phyloP scores from a whole-genome alignment of 2,329 filamentous ascomycete genomes.

The Pestalotiopsis fici region DNA sequence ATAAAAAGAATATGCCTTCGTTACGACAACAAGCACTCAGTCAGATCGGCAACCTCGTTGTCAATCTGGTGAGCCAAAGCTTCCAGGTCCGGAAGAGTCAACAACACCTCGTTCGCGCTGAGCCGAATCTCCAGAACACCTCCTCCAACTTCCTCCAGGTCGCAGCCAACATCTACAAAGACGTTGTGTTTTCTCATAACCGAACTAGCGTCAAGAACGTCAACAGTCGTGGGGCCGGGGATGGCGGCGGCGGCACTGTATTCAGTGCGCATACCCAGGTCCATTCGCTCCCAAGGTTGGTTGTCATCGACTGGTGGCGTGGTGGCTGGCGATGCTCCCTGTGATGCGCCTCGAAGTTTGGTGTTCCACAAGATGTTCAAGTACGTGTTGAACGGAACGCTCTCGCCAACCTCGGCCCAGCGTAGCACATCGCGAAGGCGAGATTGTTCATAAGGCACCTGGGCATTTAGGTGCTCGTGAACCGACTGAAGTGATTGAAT shows the following conservation, averaged over 20 bases:
- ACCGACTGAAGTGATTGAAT: slow-evolving; percentile 6
- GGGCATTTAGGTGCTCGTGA: slow-evolving; percentile 10
- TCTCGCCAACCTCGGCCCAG: slow-evolving; percentile 5
- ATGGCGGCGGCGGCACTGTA: slow-evolving; percentile 10
- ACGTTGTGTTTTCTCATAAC: slow-evolving; percentile 11
- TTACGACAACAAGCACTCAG: slow-evolving; percentile 4
- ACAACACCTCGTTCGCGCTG: slow-evolving; percentile 7
- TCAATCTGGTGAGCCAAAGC: slow-evolving; percentile 3
- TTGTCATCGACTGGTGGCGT: neutral
- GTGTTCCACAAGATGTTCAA: slow-evolving; percentile 15
- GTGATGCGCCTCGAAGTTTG: slow-evolving; percentile 1
- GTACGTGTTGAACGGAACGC: slow-evolving; percentile 14
- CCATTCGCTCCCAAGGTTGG: slow-evolving; percentile 9
- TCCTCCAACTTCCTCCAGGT: neutral
- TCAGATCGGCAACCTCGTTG: slow-evolving; percentile 3
- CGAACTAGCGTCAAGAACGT: slow-evolving; percentile 8
- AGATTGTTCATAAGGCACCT: slow-evolving; percentile 14
- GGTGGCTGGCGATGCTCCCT: neutral
- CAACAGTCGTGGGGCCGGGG: slow-evolving; percentile 7
- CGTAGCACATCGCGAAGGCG: slow-evolving; percentile 13
- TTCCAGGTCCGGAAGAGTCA: neutral
- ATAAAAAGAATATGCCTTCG: neutral
- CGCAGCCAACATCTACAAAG: slow-evolving; percentile 11
- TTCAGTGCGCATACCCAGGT: slow-evolving; percentile 14
- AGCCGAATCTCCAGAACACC: slow-evolving; percentile 6